Evolutionary conservation across 2,329 filamentous ascomycete genomes (phyloP).

Genomic region (Cryphonectria carpinicola): DNA sequence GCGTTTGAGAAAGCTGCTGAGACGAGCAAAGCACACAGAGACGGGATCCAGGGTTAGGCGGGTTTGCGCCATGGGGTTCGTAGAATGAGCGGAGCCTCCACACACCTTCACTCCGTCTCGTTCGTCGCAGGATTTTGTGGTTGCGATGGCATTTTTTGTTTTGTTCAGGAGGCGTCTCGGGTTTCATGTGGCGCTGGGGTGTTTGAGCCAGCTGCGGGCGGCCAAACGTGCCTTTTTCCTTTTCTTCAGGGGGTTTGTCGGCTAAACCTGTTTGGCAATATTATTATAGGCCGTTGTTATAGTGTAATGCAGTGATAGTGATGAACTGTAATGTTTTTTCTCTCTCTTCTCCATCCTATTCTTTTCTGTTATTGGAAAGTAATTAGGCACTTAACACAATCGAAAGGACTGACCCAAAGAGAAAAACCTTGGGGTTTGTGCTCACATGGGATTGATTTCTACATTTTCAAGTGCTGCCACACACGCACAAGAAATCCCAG

Average conservation of each 20-base stretch:
- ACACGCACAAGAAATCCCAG: no score
- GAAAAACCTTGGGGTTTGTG: not conserved
- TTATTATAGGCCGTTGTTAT: not conserved
- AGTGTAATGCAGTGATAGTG: not conserved
- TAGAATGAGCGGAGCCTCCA: not conserved
- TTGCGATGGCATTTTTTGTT: constrained; percentile 1
- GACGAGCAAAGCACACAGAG: not conserved
- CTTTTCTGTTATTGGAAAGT: not conserved
- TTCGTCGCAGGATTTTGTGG: constrained; percentile 2
- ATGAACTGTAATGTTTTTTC: not conserved
- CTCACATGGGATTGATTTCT: no score
- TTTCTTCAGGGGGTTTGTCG: not conserved
- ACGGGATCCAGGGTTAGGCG: not conserved
- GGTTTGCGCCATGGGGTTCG: not conserved
- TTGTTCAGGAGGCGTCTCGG: constrained; percentile 2
- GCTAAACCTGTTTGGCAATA: not conserved
- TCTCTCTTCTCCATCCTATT: not conserved
- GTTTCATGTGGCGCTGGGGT: constrained; percentile 13
- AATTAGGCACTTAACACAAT: not conserved
- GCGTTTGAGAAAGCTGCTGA: constrained; percentile 1
- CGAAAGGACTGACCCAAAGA: not conserved
- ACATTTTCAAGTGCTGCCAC: no score
- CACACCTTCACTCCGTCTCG: not conserved
- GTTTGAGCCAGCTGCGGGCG: not conserved
- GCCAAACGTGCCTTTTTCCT: not conserved